A percentile compares a stretch with the other conserved stretches of the same genome.
phyloP scores from a whole-genome alignment of 1,284 basidiomycete species.

The Cronartium quercuum region DNA sequence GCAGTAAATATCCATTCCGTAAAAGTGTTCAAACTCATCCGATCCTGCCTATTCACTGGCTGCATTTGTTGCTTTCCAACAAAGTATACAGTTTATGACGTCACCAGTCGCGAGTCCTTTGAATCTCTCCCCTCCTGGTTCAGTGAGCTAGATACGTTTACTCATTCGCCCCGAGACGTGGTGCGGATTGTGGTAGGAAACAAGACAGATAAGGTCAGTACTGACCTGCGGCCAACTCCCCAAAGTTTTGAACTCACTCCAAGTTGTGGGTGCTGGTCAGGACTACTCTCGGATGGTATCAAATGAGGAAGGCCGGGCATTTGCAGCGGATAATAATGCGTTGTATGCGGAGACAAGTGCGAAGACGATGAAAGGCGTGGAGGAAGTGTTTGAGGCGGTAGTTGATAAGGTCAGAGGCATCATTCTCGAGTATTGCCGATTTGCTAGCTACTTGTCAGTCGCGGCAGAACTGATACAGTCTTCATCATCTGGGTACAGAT shows the following conservation, averaged over 20 bases:
- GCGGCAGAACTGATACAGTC: not conserved
- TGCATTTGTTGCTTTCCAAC: not conserved
- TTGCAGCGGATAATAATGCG: slow-evolving; percentile 72
- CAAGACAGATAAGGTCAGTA: slow-evolving; percentile 80
- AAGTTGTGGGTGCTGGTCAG: slow-evolving; percentile 51
- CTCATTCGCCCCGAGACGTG: slow-evolving; percentile 62
- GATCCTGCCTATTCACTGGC: not conserved
- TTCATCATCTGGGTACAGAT: slow-evolving; percentile 46
- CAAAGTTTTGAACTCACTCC: not conserved
- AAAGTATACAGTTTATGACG: slow-evolving; percentile 72
- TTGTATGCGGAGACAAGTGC: slow-evolving; percentile 77
- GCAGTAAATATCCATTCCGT: not conserved
- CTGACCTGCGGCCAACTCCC: not conserved
- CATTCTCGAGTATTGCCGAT: not conserved
- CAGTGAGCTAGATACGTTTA: slow-evolving; percentile 88
- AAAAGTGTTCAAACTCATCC: not conserved
- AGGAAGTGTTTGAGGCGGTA: slow-evolving; percentile 71
- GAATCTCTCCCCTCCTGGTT: slow-evolving; percentile 89
- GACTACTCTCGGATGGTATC: slow-evolving; percentile 83
- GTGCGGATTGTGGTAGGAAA: slow-evolving; percentile 91
- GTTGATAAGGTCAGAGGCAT: slow-evolving; percentile 57
- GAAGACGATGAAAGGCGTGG: slow-evolving; percentile 57
- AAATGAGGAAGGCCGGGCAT: slow-evolving; percentile 68
- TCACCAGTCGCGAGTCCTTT: slow-evolving; percentile 81
- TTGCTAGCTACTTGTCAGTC: not conserved